Evolutionary conservation across 495 filamentous ascomycete species (phyloP), one percentile per base, ranked within the genome.

Genomic region (Trichocladium antarcticum): DNA sequence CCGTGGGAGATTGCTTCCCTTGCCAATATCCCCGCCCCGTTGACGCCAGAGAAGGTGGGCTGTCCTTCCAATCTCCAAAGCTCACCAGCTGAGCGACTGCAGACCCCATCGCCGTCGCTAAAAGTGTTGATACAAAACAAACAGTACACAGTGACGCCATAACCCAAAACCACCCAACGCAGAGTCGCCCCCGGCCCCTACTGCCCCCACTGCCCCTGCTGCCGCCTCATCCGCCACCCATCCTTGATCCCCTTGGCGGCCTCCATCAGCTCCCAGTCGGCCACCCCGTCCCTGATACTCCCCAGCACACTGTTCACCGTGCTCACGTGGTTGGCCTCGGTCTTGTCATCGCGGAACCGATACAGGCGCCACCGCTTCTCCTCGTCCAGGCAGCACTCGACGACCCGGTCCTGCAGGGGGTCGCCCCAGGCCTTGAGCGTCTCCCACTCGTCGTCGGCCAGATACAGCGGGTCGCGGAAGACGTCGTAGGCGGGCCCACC

Each of bases 291-390:
- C 47, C 77, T 66, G 44, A 95, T 93, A 64, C 83, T 89, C 54
- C 89, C 79, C 42, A 93, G 71, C 12, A 95, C 89, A 52, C 80
- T 85, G 17, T 82, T 68, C 1, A 93, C 87, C 0, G 83, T 88
- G 21, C 69, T 77, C 34, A 86, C 82, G 63, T 95, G 87, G 61
- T 98, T 98, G 2, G 84, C 87, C 51, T 95, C 84, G 10, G 72
- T 69, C 64, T 98, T 98, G 59, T 98, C 92, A 47, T 95, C 88
- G 8, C 92, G 74, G 55, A 95, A 84, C 37, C 88, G 77, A 56
- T 89, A 81, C 63, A 85, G 87, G 29, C 87, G 76, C 92, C 92
- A 98, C 19, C 79, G 69, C 20, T 72, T 73, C 48, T 83, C 60
- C 16, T 70, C 65, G 57, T 95, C 86, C 67, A 85, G 80, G 53